Evolutionary conservation across 495 filamentous ascomycete species (phyloP).

Genomic region (Tuber borchii): DNA sequence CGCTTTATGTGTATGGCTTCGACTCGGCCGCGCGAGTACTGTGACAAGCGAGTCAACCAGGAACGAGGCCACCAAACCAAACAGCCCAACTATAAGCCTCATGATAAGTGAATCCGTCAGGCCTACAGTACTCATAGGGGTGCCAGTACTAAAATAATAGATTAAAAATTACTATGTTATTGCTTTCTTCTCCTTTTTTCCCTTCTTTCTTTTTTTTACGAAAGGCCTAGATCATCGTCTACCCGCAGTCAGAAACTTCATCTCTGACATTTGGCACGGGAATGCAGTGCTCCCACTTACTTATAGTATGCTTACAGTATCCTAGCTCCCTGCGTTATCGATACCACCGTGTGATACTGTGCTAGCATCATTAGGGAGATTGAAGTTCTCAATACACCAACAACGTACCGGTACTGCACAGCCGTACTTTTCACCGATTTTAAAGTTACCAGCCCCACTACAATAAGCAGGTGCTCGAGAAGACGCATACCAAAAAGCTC

Average conservation of each 20-base stretch:
- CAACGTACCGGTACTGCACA: background rate
- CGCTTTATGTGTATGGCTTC: too few relatives aligned
- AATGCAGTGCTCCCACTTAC: background rate
- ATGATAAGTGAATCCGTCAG: background rate
- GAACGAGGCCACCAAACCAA: background rate
- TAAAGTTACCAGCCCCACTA: background rate
- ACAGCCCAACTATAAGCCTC: background rate
- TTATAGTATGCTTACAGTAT: background rate
- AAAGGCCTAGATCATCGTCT: background rate
- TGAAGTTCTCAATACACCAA: background rate
- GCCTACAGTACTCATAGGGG: background rate
- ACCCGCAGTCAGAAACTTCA: background rate
- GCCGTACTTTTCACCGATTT: background rate
- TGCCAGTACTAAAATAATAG: background rate
- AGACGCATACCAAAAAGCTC: background rate
- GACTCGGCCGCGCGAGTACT: too few relatives aligned
- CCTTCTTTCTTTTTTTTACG: background rate
- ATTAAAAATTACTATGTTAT: background rate
- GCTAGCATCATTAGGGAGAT: background rate
- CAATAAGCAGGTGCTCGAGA: background rate
- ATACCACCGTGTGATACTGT: background rate
- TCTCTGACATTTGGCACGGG: background rate
- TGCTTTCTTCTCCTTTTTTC: background rate
- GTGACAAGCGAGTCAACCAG: background rate
- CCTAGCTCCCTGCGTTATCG: background rate